Conservation (phyloP, 1,284 basidiomycete species). For the Marasmius fiardii region DNA sequence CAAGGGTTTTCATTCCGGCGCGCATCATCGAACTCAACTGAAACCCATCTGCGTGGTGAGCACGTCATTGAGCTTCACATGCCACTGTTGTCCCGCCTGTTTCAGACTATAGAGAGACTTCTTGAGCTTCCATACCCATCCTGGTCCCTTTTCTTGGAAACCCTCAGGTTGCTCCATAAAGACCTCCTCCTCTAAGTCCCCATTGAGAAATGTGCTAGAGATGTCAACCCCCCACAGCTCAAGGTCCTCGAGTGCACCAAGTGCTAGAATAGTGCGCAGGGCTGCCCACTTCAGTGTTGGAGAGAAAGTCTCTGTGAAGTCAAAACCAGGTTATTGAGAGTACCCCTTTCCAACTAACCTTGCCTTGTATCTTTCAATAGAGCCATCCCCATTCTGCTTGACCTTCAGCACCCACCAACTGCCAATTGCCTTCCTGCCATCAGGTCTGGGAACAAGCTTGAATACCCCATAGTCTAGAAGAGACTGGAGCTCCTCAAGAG, state of each 20-base stretch:
- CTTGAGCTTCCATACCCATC: too few relatives aligned
- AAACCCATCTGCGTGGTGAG: too few relatives aligned
- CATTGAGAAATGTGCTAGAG: too few relatives aligned
- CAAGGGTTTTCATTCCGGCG: too few relatives aligned
- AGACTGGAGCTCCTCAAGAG: too few relatives aligned
- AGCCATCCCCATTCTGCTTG: constrained; percentile 30
- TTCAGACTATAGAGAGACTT: constrained; percentile 29
- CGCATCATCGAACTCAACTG: constrained; percentile 10
- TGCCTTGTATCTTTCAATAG: too few relatives aligned
- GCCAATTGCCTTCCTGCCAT: constrained; percentile 22
- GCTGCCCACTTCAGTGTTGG: constrained; percentile 29
- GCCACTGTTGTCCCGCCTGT: constrained; percentile 26
- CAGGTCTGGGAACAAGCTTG: constrained; percentile 23
- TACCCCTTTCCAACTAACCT: too few relatives aligned
- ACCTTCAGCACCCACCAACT: constrained; percentile 30
- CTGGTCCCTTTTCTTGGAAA: too few relatives aligned
- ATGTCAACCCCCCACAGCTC: too few relatives aligned
- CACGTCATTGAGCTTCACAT: constrained; percentile 15
- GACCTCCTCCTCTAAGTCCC: too few relatives aligned
- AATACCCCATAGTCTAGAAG: constrained; percentile 26
- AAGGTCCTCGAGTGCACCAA: constrained; percentile 28
- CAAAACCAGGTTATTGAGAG: too few relatives aligned
- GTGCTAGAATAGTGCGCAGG: constrained; percentile 29
- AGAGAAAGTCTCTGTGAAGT: constrained; percentile 35
- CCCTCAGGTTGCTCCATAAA: too few relatives aligned